A percentile compares a stretch with the other conserved stretches of the same genome.
Evolutionary conservation across 331 rosid genomes (phyloP).

Genomic region (Acacia pycnantha): DNA sequence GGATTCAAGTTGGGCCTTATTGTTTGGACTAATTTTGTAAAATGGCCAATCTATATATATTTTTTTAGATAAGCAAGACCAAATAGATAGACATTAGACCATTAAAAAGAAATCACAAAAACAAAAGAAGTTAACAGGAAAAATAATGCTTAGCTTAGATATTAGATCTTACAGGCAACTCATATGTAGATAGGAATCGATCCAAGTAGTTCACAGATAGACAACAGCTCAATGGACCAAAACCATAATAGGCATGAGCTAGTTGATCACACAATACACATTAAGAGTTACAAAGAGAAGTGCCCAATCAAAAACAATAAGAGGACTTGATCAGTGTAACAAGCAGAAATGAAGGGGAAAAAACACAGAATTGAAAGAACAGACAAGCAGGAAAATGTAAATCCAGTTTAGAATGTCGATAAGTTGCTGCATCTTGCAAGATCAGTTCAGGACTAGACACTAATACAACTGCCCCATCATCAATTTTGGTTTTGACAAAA

Average conservation of each 20-base stretch:
- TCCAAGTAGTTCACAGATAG: slow-evolving; percentile 88
- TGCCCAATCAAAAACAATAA: too few species aligned
- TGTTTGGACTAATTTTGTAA: too few species aligned
- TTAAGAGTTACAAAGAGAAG: too few species aligned
- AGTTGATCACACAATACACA: too few species aligned
- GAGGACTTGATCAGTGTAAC: slow-evolving; percentile 11
- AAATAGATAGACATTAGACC: neutral
- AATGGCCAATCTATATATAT: too few species aligned
- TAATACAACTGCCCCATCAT: neutral
- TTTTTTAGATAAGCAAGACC: slow-evolving; percentile 14
- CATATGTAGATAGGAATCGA: slow-evolving; percentile 76
- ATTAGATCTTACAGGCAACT: slow-evolving; percentile 65
- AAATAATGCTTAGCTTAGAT: slow-evolving; percentile 4
- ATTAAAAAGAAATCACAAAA: slow-evolving; percentile 19
- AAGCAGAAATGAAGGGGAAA: slow-evolving; percentile 7
- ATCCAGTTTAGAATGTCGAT: slow-evolving; percentile 7
- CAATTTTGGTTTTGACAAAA: slow-evolving; percentile 5
- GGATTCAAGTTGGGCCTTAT: too few species aligned
- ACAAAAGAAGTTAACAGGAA: slow-evolving; percentile 20
- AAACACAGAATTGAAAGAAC: neutral
- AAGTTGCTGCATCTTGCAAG: slow-evolving; percentile 23
- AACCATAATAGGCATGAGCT: too few species aligned
- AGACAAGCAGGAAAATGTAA: slow-evolving; percentile 4
- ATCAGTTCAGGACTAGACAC: neutral
- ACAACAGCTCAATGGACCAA: slow-evolving; percentile 56